Evolutionary conservation across 768 basidiomycete species (phyloP), one percentile per base, ranked within the genome.

Genomic region (Wakefieldia striispora): DNA sequence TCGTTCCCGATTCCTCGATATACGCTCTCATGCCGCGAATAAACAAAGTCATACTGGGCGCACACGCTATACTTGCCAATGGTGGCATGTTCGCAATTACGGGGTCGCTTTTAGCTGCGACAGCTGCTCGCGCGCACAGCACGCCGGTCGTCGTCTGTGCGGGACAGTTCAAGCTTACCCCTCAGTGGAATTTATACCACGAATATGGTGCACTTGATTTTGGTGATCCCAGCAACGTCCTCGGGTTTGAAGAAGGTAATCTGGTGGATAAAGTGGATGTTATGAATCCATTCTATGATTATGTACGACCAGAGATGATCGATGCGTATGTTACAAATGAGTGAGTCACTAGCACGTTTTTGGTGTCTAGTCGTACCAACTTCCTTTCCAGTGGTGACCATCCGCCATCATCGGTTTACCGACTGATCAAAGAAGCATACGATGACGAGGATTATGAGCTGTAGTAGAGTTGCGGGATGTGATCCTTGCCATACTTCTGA

Each of bases 321-420:
- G 88, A 93, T 63, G 88, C 91, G 12, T 95, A 91, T 68, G 90
- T 99, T 60, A 97, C 94, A 12, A 98, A 99, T 58, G 91, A 97
- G 95, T 97, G 68, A 75, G 95, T 75, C 21, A 29, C 23, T 52
- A 70, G 10, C 20, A 31, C 31, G 29, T 41, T 43, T 26, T 9
- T 43, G n/a, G 38, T 44, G 26, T n/a, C 29, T 19, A 33, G 29
- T 34, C 21, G 40, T 34, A 50, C 56, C 20, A 45, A 60, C 50
- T 40, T 36, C 36, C 14, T 42, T 45, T 41, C 31, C 56, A 97
- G 95, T 57, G 95, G 95, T 19, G 95, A 97, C 66, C 95, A 97
- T 66, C 91, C 95, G 20, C 94, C 95, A 17, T 91, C 94, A 16
- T 92, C 94, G 45, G 87, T 97, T 59, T 92, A 94, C 64, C 77